A percentile compares a stretch with the other conserved stretches of the same genome.
phyloP scores from a whole-genome alignment of 1,139 yeast genomes.

The Insectozyma bohioensis region DNA sequence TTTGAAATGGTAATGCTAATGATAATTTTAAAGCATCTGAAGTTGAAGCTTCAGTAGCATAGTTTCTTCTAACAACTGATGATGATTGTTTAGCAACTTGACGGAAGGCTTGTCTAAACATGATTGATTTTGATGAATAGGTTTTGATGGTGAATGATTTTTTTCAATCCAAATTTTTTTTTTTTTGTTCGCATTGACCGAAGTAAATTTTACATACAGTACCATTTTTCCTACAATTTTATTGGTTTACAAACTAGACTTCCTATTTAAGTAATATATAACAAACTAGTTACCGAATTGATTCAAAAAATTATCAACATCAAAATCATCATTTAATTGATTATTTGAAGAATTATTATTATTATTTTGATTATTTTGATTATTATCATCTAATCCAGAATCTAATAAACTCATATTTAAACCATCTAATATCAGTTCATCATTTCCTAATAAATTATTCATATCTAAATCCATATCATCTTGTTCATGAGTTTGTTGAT shows the following conservation, averaged over 20 bases:
- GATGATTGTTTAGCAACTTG: slow-evolving; percentile 65
- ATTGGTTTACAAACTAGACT: slow-evolving; percentile 31
- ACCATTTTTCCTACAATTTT: slow-evolving; percentile 15
- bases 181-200: slow-evolving; percentile 10
- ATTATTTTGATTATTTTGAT: slow-evolving; percentile 15
- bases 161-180: slow-evolving; percentile 1
- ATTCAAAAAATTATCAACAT: slow-evolving; percentile 47
- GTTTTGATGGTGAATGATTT: slow-evolving; percentile 1
- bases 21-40: slow-evolving; percentile 84
- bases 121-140: slow-evolving; percentile 21
- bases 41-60: slow-evolving; percentile 81
- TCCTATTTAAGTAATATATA: slow-evolving; percentile 25
- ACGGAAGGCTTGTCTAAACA: slow-evolving; percentile 72
- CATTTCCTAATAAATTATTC: slow-evolving; percentile 43
- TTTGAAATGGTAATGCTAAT: slow-evolving; percentile 86
- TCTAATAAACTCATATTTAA: slow-evolving; percentile 45
- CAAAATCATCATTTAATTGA: slow-evolving; percentile 33
- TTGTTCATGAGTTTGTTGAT: slow-evolving; percentile 8
- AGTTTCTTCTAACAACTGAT: slow-evolving; percentile 73
- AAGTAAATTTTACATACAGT: slow-evolving; percentile 7
- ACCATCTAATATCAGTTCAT: slow-evolving; percentile 46
- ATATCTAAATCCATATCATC: slow-evolving; percentile 36
- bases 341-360: slow-evolving; percentile 18
- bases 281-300: slow-evolving; percentile 34
- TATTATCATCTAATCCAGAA: slow-evolving; percentile 29